A percentile compares a stretch with the other conserved stretches of the same genome.
Conservation (phyloP, 208 protist species). For the Crithidia acanthocephali region DNA sequence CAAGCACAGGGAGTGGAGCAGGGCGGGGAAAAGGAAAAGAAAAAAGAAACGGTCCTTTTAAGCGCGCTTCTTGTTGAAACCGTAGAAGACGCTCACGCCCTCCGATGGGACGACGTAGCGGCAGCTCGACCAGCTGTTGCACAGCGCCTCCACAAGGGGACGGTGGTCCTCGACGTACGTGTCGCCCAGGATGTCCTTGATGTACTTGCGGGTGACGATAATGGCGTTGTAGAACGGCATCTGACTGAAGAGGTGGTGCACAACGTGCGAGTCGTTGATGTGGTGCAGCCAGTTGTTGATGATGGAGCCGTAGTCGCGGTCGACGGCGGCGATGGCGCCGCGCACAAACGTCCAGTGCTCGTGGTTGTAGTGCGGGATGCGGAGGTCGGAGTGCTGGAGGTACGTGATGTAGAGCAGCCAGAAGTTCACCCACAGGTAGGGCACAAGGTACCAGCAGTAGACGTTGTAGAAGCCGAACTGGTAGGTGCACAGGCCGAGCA, state of each 20-base stretch:
- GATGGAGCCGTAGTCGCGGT: constrained; percentile 87
- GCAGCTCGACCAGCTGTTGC: constrained; percentile 63
- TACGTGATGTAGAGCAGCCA: constrained; percentile 95
- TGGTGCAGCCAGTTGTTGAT: constrained; percentile 93
- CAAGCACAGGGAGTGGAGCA: no score
- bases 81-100: constrained; percentile 74
- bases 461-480: constrained; percentile 67
- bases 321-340: constrained; percentile 92
- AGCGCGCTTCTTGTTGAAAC: constrained; percentile 40
- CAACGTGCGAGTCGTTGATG: constrained; percentile 95
- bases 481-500: constrained; percentile 44
- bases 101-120: constrained; percentile 82
- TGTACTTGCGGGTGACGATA: constrained; percentile 77
- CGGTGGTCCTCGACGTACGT: constrained; percentile 72
- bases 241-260: constrained; percentile 95
- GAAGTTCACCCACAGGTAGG: constrained; percentile 92
- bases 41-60: constrained; percentile 3
- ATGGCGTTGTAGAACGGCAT: constrained; percentile 95
- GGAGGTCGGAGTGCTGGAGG: constrained; percentile 94
- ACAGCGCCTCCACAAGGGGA: constrained; percentile 51
- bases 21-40: no score
- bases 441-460: constrained; percentile 77
- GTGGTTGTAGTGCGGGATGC: constrained; percentile 91
- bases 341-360: constrained; percentile 94
- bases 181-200: constrained; percentile 70